phyloP scores from a whole-genome alignment of 2,329 filamentous ascomycete genomes.

The Bipolaris bicolor region DNA sequence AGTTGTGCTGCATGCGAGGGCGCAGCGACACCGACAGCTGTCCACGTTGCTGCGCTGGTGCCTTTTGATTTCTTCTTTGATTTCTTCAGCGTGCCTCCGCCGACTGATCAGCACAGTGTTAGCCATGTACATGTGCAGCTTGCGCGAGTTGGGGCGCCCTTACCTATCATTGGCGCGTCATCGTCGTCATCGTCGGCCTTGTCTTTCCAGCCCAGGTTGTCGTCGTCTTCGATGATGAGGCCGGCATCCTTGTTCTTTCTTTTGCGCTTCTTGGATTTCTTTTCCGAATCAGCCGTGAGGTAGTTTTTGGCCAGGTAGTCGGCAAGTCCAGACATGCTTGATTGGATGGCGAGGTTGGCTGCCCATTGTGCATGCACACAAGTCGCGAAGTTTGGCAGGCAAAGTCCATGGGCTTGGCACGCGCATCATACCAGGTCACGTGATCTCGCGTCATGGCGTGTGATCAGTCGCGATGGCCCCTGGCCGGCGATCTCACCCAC shows the following conservation, averaged over 20 bases:
- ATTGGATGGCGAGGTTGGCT: constrained; percentile 13
- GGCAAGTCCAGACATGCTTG: constrained; percentile 66
- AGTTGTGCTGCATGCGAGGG: constrained; percentile 62
- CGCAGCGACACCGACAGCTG: constrained; percentile 64
- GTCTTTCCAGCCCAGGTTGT: constrained; percentile 59
- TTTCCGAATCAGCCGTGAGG: constrained; percentile 68
- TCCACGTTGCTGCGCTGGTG: constrained; percentile 62
- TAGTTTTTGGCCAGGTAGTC: constrained; percentile 93
- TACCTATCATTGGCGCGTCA: constrained; percentile 56
- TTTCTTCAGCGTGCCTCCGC: constrained; percentile 39
- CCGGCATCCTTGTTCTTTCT: constrained; percentile 51
- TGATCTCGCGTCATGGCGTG: constrained; percentile 39
- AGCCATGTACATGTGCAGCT: background rate
- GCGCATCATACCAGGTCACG: constrained; percentile 5
- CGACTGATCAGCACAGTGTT: constrained; percentile 40
- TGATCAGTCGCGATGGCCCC: constrained; percentile 6
- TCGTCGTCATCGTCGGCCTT: constrained; percentile 61
- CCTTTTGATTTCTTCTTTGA: constrained; percentile 68
- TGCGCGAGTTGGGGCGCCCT: constrained; percentile 26
- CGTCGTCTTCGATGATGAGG: constrained; percentile 59
- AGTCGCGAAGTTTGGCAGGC: constrained; percentile 7
- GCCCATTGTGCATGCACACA: background rate
- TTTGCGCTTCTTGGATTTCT: constrained; percentile 61
- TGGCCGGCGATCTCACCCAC: constrained; percentile 2
- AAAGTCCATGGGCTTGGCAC: constrained; percentile 18